Percentiles rank a stretch among this genome's conserved stretches.
Conservation (phyloP, 768 basidiomycete species). For the Trametes gibbosa region DNA sequence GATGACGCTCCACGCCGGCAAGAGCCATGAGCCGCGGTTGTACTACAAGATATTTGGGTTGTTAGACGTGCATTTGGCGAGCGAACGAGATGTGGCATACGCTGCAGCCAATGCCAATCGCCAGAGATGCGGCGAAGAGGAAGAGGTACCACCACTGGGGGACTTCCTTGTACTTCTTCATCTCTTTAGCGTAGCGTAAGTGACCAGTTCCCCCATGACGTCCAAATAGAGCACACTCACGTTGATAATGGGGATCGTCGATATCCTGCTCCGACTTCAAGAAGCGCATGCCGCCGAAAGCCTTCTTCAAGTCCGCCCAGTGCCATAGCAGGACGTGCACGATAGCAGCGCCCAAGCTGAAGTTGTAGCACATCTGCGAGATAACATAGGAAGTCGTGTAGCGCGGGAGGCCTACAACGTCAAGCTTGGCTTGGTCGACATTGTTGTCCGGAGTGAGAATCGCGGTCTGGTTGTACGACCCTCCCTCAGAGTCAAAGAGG, state of each 20-base stretch:
- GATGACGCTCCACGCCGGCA: conserved; percentile 55
- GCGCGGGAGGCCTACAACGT: conserved; percentile 29
- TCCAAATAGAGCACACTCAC: conserved; percentile 23
- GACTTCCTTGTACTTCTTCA: conserved; percentile 52
- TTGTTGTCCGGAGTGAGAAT: conserved; percentile 40
- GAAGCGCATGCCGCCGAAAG: conserved; percentile 44
- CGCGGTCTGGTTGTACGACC: conserved; percentile 40
- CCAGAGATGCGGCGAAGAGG: conserved; percentile 45
- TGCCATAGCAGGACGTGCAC: conserved; percentile 51
- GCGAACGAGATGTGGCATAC: conserved; percentile 20
- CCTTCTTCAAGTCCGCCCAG: conserved; percentile 46
- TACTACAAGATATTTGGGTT: conserved; percentile 25
- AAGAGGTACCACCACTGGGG: conserved; percentile 51
- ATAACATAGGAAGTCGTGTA: conserved; percentile 48
- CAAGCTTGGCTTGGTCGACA: conserved; percentile 33
- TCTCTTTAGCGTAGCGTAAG: conserved; percentile 30
- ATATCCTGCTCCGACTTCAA: conserved; percentile 38
- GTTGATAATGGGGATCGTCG: conserved; percentile 49
- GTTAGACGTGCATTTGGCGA: not conserved
- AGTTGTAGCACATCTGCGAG: conserved; percentile 48
- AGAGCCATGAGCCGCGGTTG: conserved; percentile 38
- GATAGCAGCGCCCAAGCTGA: conserved; percentile 48
- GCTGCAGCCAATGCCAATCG: conserved; percentile 46
- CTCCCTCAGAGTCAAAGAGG: conserved; percentile 38
- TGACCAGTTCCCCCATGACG: not conserved